Percentiles rank a stretch among this genome's conserved stretches.
Conservation (phyloP, 495 filamentous ascomycete genomes). For the Halenospora varia region DNA sequence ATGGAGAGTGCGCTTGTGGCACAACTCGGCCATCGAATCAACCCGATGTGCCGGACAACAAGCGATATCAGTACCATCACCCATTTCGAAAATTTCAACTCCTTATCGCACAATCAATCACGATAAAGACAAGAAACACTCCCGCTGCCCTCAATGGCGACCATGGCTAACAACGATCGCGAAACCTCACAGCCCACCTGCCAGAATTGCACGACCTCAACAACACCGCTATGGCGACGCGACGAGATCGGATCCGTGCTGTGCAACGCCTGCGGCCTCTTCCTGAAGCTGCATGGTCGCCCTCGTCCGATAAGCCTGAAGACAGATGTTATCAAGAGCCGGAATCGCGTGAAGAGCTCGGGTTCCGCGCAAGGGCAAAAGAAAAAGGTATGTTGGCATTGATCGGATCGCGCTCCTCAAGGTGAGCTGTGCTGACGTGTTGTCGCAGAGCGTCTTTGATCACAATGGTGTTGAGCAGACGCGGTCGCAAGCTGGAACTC, state of each 20-base stretch:
- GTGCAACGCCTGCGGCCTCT: conserved; percentile 97
- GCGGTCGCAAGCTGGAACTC: conserved; percentile 52
- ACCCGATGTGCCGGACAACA: not conserved
- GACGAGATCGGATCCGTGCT: conserved; percentile 97
- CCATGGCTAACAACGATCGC: conserved; percentile 52
- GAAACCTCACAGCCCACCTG: conserved; percentile 83
- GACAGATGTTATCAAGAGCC: conserved; percentile 99
- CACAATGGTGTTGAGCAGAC: conserved; percentile 49
- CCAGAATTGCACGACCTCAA: conserved; percentile 94
- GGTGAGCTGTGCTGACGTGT: conserved; percentile 8
- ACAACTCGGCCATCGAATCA: not conserved
- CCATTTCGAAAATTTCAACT: conserved; percentile 37
- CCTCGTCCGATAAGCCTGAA: conserved; percentile 94
- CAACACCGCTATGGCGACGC: conserved; percentile 93
- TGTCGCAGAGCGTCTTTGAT: conserved; percentile 49
- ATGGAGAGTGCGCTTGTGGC: not conserved
- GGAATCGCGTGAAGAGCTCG: conserved; percentile 92
- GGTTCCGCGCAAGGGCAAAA: conserved; percentile 70
- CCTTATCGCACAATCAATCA: conserved; percentile 41
- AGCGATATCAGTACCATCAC: not conserved
- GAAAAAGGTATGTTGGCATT: conserved; percentile 66
- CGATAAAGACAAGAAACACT: conserved; percentile 23
- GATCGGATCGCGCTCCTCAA: not conserved
- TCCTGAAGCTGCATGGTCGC: conserved; percentile 92
- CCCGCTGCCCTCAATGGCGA: conserved; percentile 41